A percentile compares a stretch with the other conserved stretches of the same genome.
Evolutionary conservation across 768 basidiomycete genomes (phyloP).

Genomic region (Russula compacta): DNA sequence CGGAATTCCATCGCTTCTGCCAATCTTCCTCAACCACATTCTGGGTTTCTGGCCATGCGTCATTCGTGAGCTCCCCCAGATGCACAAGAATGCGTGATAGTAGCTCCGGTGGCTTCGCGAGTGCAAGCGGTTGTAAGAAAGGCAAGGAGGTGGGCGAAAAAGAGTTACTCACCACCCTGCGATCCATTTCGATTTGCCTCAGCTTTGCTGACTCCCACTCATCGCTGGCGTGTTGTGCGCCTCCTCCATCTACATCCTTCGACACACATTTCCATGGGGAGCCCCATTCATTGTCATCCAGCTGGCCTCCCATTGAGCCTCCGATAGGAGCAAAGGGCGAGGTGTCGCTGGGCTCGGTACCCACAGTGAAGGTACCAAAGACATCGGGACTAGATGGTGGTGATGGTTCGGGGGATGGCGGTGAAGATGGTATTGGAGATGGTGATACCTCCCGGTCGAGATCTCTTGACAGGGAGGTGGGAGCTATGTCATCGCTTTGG

Average conservation of each 20-base stretch:
- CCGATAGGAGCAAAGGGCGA: conserved; percentile 33
- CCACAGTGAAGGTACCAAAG: conserved; percentile 54
- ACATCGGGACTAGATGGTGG: conserved; percentile 37
- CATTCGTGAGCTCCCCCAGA: conserved; percentile 42
- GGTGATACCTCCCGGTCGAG: neutral
- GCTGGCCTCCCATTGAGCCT: conserved; percentile 9
- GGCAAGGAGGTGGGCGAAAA: neutral
- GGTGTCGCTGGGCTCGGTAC: conserved; percentile 25
- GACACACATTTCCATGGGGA: conserved; percentile 24
- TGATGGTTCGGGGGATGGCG: neutral
- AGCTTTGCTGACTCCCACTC: conserved; percentile 58
- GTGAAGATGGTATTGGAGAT: neutral
- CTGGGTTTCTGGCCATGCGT: conserved; percentile 40
- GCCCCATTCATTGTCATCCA: conserved; percentile 26
- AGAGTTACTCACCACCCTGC: conserved; percentile 48
- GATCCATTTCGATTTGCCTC: conserved; percentile 50
- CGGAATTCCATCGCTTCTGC: conserved; percentile 32
- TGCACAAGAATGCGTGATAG: conserved; percentile 46
- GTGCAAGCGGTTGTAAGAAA: neutral
- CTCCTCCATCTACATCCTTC: conserved; percentile 13
- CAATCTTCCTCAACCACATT: conserved; percentile 22
- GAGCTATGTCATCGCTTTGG: neutral
- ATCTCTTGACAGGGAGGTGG: neutral
- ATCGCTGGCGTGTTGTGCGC: conserved; percentile 33
- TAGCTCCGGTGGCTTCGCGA: conserved; percentile 55